These are phyloP conservation scores for Saitozyma podzolica DNA, from an alignment of 768 basidiomycete species.

Conservation along the genomic window DNA sequence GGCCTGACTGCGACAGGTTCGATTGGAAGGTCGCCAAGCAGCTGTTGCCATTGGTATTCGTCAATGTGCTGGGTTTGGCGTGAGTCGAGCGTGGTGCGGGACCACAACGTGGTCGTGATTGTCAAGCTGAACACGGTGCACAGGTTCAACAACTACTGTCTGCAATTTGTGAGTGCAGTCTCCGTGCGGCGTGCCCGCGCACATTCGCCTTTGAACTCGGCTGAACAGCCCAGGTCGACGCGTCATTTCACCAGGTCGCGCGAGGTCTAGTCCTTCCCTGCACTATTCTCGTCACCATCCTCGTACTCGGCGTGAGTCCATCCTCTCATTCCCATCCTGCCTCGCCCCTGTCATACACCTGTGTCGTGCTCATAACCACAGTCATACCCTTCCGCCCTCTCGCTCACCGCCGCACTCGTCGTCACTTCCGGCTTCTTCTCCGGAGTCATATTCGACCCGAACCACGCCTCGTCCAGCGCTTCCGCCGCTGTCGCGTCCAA, in stretches of 20 bases:
- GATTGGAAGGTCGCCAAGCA: constrained; percentile 69
- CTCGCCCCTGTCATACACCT: background rate
- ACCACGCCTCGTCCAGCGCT: constrained; percentile 37
- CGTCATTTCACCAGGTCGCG: constrained; percentile 67
- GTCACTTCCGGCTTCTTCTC: constrained; percentile 92
- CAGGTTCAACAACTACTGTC: constrained; percentile 84
- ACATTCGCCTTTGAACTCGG: background rate
- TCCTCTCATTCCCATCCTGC: background rate
- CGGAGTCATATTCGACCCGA: constrained; percentile 73
- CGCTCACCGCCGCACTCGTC: constrained; percentile 71
- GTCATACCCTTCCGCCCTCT: constrained; percentile 67
- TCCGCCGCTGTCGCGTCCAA: constrained; percentile 18
- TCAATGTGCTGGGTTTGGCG: constrained; percentile 84
- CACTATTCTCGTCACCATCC: constrained; percentile 82
- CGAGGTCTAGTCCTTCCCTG: constrained; percentile 90
- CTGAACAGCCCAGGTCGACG: constrained; percentile 21
- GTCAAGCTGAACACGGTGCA: background rate
- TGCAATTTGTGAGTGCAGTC: constrained; percentile 91
- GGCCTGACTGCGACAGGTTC: constrained; percentile 53
- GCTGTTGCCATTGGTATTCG: constrained; percentile 68
- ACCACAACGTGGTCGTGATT: background rate
- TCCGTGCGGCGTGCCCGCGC: constrained; percentile 54
- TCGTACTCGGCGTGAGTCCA: constrained; percentile 65
- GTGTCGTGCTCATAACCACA: constrained; percentile 1
- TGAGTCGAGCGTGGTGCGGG: constrained; percentile 44